Base-by-base conservation (phyloP, 2,329 filamentous ascomycete species). In the Ceratocystis cubensis region DNA sequence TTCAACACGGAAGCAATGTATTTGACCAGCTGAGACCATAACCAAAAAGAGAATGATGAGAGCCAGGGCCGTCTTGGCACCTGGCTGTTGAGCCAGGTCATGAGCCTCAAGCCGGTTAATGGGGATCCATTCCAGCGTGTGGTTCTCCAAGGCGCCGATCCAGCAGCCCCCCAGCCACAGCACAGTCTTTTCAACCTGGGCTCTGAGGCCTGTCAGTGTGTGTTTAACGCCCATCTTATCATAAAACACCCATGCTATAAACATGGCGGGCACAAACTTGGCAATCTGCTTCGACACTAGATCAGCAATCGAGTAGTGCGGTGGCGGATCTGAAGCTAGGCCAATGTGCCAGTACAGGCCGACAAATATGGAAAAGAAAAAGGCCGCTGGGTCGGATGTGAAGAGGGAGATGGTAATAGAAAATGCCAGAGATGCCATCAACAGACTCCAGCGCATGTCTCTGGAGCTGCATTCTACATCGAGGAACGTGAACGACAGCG, bases 101-200 rank as follows among this genome's bases (percentile, higher is more conserved):
- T 95, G 91, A 0, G 87, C 85, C 7, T 89, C 97, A n/a, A 99
- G 81, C 1, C 94, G 87, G 75, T 91, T 85, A 70, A 99, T 94
- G 0, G 94, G 94, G 69, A 99, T 96, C 76, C 89, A 88, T 71
- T 91, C 88, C 72, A 99, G 90, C 0, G 94, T 97, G 76, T 96
- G 95, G 76, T 97, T 97, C 72, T 93, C 93, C 70, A 99, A 77
- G 1, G 90, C 87, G 17, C 92, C 94, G 48, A 96, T 84, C 88
- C 95, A 99, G 73, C 88, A 91, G 6, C 86, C 87, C 0, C 92
- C 92, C 0, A 99, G 80, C 88, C 91, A 97, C 33, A 97, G 80
- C 2, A 97, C 76, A 0, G 91, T 89, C 79, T 96, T 96, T 73
- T 96, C 93, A 56, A 96, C 72, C 73, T 96, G 93, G 0, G 92